Evolutionary conservation across 2,329 filamentous ascomycete species (phyloP), one percentile per base, ranked within the genome.

Genomic region (Aspergillus calidoustus): DNA sequence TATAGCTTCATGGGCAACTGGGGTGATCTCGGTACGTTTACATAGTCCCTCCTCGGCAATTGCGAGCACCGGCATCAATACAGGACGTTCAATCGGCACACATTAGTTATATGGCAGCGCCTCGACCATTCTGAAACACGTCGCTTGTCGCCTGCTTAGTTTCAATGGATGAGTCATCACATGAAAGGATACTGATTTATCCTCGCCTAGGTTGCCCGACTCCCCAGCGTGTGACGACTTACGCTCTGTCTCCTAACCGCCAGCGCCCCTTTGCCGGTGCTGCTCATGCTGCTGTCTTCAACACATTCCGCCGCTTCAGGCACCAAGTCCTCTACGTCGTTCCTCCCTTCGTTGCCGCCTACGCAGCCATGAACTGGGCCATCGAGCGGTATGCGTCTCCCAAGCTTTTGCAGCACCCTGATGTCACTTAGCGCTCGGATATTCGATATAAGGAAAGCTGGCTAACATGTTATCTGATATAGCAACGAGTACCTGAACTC

Each of bases 331-430:
- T 98, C 71, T 99, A 93, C 86, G 89, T 93, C 80, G 86, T 89
- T 28, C 91, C 95, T 63, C 90, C 93, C 44, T 82, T 97, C 71
- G 72, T 95, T 67, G 79, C 84, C 69, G 93, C 86, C 69, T 99
- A 98, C 83, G 87, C 89, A 76, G 76, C 87, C 69, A 91, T 98
- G 89, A 82, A 91, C 77, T 99, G 95, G 95, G 94, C 95, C 69
- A 89, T 87, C 74, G 89, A 97, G 82, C 88, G 89, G 95, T 98
- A 86, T 72, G 88, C 81, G 55, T 51, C 9, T 8, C 51, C 54
- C 11, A 7, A 15, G 34, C 28, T 54, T 19, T 13, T 41, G 23
- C 17, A 23, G 31, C 11, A 9, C 9, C 11, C 15, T 17, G 47
- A 50, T 41, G 15, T 8, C 22, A 6, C 49, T 25, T 15, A 22